Percentiles rank a stretch among this genome's conserved stretches.
Evolutionary conservation across 805 yeast genomes (phyloP).

Genomic region (Starmerella davenportii): DNA sequence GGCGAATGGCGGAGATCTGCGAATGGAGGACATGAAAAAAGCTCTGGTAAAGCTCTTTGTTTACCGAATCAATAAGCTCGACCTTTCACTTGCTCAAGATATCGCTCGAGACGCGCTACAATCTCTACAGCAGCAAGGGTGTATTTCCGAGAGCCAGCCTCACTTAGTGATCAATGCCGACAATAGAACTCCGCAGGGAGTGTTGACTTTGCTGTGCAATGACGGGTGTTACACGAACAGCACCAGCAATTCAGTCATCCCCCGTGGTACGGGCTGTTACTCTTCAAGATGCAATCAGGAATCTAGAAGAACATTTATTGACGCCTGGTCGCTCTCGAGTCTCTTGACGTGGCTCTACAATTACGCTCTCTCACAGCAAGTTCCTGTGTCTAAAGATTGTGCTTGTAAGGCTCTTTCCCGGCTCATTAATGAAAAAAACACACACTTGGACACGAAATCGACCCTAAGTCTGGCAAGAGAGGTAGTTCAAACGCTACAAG

Average conservation of each 20-base stretch:
- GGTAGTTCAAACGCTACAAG: not conserved
- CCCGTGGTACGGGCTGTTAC: slow-evolving; percentile 17
- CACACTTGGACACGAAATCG: not conserved
- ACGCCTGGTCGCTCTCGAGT: slow-evolving; percentile 11
- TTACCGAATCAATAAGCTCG: slow-evolving; percentile 18
- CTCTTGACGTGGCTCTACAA: slow-evolving; percentile 13
- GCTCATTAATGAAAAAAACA: not conserved
- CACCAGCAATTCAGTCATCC: not conserved
- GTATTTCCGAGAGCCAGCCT: slow-evolving; percentile 7
- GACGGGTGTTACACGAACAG: slow-evolving; percentile 21
- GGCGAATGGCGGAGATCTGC: slow-evolving; percentile 12
- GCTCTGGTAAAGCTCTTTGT: slow-evolving; percentile 15
- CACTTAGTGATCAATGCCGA: not conserved
- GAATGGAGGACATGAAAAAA: slow-evolving; percentile 2
- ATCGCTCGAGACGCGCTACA: slow-evolving; percentile 18
- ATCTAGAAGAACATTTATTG: slow-evolving; percentile 6
- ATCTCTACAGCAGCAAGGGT: slow-evolving; percentile 16
- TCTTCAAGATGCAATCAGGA: slow-evolving; percentile 17
- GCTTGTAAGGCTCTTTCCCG: not conserved
- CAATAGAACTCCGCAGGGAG: slow-evolving; percentile 21
- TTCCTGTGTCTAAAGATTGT: too few species aligned
- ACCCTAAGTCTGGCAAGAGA: not conserved
- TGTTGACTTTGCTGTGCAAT: slow-evolving; percentile 22
- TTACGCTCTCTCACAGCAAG: not conserved
- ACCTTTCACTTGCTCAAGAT: slow-evolving; percentile 20